Evolutionary conservation across 768 basidiomycete genomes (phyloP).

Genomic region (Lepiota subincarnata): DNA sequence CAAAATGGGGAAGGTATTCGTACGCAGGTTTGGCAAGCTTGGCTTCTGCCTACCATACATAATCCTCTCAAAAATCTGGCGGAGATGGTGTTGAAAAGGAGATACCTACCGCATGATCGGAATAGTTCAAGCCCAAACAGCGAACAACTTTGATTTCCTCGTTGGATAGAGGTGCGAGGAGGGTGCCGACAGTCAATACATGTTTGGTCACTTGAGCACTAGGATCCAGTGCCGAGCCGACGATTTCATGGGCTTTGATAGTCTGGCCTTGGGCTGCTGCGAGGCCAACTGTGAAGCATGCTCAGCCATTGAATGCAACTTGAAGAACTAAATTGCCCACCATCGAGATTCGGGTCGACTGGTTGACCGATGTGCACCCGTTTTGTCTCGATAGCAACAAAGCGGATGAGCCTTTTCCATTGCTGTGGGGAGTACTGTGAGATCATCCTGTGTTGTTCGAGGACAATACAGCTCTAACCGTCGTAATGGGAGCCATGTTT

Average conservation of each 20-base stretch:
- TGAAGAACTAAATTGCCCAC: constrained; percentile 26
- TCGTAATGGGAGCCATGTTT: constrained; percentile 55
- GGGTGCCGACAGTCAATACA: constrained; percentile 64
- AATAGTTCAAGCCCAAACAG: constrained; percentile 79
- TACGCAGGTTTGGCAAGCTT: constrained; percentile 63
- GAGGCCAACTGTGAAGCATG: constrained; percentile 49
- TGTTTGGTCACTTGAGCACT: constrained; percentile 58
- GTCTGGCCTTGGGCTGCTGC: constrained; percentile 45
- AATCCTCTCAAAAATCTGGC: neutral
- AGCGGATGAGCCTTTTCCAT: constrained; percentile 83
- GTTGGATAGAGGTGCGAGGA: constrained; percentile 65
- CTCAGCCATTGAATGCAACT: neutral
- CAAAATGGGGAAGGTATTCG: constrained; percentile 17
- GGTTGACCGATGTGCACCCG: constrained; percentile 78
- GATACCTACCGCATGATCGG: constrained; percentile 67
- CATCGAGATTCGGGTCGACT: constrained; percentile 60
- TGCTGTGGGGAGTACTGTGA: constrained; percentile 32
- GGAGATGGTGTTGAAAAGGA: neutral
- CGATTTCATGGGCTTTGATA: constrained; percentile 69
- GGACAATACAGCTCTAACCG: constrained; percentile 32
- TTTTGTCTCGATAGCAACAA: constrained; percentile 71
- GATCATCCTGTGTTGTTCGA: neutral
- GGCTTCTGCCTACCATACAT: constrained; percentile 52
- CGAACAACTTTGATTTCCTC: constrained; percentile 68
- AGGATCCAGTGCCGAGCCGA: constrained; percentile 66